Evolutionary conservation across 2,329 filamentous ascomycete species (phyloP), one percentile per base, ranked within the genome.

Genomic region (Dactylonectria estremocensis): DNA sequence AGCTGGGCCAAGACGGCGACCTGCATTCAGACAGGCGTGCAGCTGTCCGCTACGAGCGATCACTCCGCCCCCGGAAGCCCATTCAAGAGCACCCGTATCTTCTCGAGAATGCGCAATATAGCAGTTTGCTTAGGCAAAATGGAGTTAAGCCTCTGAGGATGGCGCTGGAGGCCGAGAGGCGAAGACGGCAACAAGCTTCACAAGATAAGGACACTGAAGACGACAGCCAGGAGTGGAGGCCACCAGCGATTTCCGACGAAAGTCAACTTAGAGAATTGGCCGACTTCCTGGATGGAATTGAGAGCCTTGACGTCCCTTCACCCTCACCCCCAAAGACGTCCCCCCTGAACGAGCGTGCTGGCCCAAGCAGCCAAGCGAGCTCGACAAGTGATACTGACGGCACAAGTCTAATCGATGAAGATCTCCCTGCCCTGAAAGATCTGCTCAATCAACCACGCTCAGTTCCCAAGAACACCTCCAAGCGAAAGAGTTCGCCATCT

Each of bases 11-110:
- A 13, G 64, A 68, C 53, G 57, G 24, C 22, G 70, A 77, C 43
- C 77, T 45, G 64, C 73, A 72, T 22, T 71, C 72, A 45, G 73
- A 72, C 18, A 68, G 66, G 35, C 77, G 77, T 61, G 67, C 72
- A 13, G 73, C 77, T 6, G 73, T 81, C 31, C 80, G 78, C 13
- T 78, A 82, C 52, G 82, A 84, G 67, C 83, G 88, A 37, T 88
- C 85, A 4, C 78, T 90, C n/a, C 83, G 88, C 7, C 87, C 87
- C 1, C 84, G 88, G 20, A 90, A 90, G 67, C 88, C 88, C 1
- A 90, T 90, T 7, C 88, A 90, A 73, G 82, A 90, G 72, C 87
- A 89, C 50, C 88, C 88, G 3, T 90, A 90, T 69, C 78, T 86
- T 6, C 79, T 90, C 4, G 88, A 90, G 69, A 86, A 84, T 73